Conservation (phyloP, 1,139 yeast genomes). For the Lodderomyces parapsilosis region DNA sequence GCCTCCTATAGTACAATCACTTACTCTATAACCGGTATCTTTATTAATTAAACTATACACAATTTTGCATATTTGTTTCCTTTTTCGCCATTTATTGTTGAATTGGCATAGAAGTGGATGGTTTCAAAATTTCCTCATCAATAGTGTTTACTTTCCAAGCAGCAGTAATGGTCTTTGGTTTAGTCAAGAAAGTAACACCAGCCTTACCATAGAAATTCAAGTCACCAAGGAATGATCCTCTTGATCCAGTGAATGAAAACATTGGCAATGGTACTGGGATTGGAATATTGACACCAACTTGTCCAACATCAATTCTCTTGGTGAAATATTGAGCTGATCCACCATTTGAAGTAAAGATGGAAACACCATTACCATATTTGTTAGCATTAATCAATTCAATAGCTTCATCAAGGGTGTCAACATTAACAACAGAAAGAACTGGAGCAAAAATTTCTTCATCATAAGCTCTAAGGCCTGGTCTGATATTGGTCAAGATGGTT, state of each 20-base stretch:
- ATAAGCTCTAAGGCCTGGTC: constrained; percentile 70
- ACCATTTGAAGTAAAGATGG: constrained; percentile 71
- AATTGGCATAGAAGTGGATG: constrained; percentile 68
- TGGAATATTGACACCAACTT: constrained; percentile 78
- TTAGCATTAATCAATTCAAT: constrained; percentile 63
- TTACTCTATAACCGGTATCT: background rate
- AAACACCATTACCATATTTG: constrained; percentile 73
- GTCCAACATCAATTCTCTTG: constrained; percentile 71
- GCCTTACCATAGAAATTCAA: constrained; percentile 79
- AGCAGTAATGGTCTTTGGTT: constrained; percentile 73
- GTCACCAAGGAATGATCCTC: constrained; percentile 76
- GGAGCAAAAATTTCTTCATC: constrained; percentile 81
- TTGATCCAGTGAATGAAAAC: constrained; percentile 80
- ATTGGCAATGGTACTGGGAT: constrained; percentile 84
- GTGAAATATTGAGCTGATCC: constrained; percentile 69
- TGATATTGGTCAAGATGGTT: constrained; percentile 61
- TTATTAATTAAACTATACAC: background rate
- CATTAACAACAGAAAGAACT: constrained; percentile 62
- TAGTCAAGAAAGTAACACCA: constrained; percentile 70
- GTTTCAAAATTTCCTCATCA: constrained; percentile 44
- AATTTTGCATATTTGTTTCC: background rate
- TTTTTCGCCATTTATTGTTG: constrained; percentile 33
- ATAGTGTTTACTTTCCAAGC: constrained; percentile 56
- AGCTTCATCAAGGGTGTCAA: constrained; percentile 72
- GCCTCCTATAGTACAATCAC: background rate